phyloP scores from a whole-genome alignment of 192 early-diverging fungal genomes.

The Backusella psychrophila region DNA sequence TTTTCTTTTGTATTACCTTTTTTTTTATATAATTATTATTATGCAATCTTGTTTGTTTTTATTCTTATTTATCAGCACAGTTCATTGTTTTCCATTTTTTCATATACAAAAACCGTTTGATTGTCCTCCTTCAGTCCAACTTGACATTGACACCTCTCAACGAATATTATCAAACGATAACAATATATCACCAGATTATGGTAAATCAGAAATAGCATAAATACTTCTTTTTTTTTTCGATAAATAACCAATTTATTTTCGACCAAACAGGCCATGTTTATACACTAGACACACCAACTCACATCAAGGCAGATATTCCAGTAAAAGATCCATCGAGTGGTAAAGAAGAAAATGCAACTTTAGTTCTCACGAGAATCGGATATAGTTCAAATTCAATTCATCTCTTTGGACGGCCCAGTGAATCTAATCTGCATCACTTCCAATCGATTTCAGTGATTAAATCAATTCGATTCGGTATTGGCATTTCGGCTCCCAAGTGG shows the following conservation, averaged over 20 bases:
- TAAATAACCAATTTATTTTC: background rate
- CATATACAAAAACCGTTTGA: background rate
- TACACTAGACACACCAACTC: background rate
- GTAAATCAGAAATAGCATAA: background rate
- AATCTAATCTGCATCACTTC: slow-evolving; percentile 8
- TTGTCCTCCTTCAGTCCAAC: background rate
- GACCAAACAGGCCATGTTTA: background rate
- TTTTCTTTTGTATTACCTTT: background rate
- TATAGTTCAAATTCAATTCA: background rate
- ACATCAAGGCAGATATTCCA: background rate
- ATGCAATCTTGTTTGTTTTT: background rate
- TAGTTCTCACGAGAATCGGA: background rate
- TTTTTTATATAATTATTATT: no score
- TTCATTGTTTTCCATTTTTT: background rate
- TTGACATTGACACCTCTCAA: background rate
- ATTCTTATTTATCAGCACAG: background rate
- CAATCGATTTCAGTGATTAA: slow-evolving; percentile 4
- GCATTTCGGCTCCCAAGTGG: background rate
- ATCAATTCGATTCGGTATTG: background rate
- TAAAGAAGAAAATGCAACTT: background rate
- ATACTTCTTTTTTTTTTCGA: background rate
- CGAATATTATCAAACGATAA: background rate
- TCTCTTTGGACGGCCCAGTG: background rate
- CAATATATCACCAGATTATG: background rate
- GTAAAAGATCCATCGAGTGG: background rate